These are phyloP conservation scores for Alternaria postmessia DNA, from an alignment of 2,329 filamentous ascomycete species.

Conservation along the genomic window DNA sequence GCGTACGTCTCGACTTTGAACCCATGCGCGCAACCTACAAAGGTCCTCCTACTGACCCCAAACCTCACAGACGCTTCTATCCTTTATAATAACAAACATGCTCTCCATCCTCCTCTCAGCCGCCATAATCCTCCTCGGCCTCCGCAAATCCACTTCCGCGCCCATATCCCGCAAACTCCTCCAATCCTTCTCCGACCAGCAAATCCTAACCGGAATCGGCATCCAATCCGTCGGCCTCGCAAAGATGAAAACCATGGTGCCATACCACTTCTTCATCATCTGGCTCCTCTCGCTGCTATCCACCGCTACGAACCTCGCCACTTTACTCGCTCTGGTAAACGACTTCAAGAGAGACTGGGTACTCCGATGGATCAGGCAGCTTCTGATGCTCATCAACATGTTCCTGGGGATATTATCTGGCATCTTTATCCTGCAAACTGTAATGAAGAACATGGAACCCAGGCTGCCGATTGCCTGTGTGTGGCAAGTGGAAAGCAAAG, in stretches of 20 bases:
- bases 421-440: constrained; percentile 64
- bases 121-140: constrained; percentile 65
- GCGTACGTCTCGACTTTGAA: constrained; percentile 53
- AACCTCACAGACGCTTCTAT: constrained; percentile 61
- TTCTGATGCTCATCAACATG: constrained; percentile 72
- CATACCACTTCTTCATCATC: constrained; percentile 76
- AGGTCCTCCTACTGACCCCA: neutral
- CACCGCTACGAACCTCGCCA: constrained; percentile 71
- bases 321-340: constrained; percentile 69
- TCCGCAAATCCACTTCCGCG: constrained; percentile 56
- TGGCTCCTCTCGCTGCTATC: constrained; percentile 73
- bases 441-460: constrained; percentile 60
- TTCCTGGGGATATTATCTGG: constrained; percentile 65
- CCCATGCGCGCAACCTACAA: neutral
- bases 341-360: constrained; percentile 74
- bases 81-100: constrained; percentile 70
- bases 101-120: constrained; percentile 64
- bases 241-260: constrained; percentile 65
- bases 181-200: constrained; percentile 71
- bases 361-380: constrained; percentile 70
- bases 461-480: constrained; percentile 69
- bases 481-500: constrained; percentile 58
- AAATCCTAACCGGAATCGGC: constrained; percentile 74
- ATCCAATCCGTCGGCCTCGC: constrained; percentile 70
- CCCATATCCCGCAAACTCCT: constrained; percentile 70